Conservation (phyloP, 805 yeast genomes). For the Myxozyma lipomycoides region DNA sequence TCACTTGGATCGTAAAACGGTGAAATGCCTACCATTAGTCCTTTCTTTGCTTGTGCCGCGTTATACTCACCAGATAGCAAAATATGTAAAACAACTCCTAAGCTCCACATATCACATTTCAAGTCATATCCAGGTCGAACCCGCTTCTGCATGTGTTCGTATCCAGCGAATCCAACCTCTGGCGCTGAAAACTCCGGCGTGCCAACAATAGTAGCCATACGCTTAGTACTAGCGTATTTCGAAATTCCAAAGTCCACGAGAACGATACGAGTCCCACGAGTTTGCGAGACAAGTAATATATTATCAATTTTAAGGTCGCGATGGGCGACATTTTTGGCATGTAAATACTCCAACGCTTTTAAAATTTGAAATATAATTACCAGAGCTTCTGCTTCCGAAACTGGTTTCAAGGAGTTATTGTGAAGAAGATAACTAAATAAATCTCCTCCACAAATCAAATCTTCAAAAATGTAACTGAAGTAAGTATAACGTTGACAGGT, state of each 20-base stretch:
- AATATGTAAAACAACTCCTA: constrained; percentile 58
- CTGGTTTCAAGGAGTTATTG: constrained; percentile 40
- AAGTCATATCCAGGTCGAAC: constrained; percentile 45
- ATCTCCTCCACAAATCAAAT: constrained; percentile 51
- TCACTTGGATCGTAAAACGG: constrained; percentile 54
- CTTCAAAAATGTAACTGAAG: constrained; percentile 30
- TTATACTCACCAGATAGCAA: constrained; percentile 45
- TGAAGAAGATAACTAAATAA: constrained; percentile 51
- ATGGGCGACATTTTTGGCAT: constrained; percentile 53
- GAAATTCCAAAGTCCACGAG: constrained; percentile 70
- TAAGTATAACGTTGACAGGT: neutral
- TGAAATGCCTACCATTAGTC: constrained; percentile 50
- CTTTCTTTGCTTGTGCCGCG: neutral
- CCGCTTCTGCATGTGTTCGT: neutral
- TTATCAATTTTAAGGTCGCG: constrained; percentile 67
- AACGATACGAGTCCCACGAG: constrained; percentile 50
- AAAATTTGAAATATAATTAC: constrained; percentile 54
- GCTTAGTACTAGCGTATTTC: constrained; percentile 32
- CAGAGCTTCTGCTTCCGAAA: constrained; percentile 54
- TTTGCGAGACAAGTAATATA: constrained; percentile 52
- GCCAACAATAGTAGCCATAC: constrained; percentile 53
- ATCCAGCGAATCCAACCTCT: constrained; percentile 50
- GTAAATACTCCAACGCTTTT: constrained; percentile 54
- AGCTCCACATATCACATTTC: constrained; percentile 67
- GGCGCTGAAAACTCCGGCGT: constrained; percentile 74